Evolutionary conservation across 768 basidiomycete genomes (phyloP).

Genomic region (Leucocoprinus birnbaumii): DNA sequence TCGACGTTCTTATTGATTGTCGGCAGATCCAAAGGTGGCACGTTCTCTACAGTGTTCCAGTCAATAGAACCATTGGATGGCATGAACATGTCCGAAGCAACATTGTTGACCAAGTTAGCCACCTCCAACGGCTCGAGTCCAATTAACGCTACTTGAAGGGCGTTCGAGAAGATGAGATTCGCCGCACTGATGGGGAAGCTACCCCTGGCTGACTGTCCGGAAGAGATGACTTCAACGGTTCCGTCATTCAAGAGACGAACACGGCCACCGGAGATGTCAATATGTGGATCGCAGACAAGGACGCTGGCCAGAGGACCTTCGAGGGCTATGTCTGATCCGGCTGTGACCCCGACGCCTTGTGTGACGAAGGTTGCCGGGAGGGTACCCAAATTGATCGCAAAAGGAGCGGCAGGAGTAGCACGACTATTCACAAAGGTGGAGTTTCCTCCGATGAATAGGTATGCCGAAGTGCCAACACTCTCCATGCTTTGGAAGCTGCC

Average conservation of each 20-base stretch:
- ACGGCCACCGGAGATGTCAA: conserved; percentile 5
- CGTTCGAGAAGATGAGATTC: conserved; percentile 7
- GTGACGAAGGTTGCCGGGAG: conserved; percentile 3
- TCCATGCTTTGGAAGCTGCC: background rate
- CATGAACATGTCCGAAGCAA: conserved; percentile 10
- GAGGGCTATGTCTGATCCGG: background rate
- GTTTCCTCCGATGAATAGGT: conserved; percentile 9
- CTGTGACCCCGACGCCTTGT: background rate
- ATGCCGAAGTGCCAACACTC: background rate
- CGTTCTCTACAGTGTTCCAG: background rate
- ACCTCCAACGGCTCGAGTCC: background rate
- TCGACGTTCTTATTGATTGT: conserved; percentile 11
- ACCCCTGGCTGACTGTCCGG: conserved; percentile 1
- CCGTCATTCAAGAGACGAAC: background rate
- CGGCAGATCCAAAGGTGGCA: background rate
- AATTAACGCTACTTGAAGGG: background rate
- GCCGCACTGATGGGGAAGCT: conserved; percentile 9
- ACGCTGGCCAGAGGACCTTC: conserved; percentile 8
- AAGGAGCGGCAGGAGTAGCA: background rate
- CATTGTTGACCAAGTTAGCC: conserved; percentile 4
- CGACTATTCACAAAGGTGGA: background rate
- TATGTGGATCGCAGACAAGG: conserved; percentile 4
- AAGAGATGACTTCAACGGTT: background rate
- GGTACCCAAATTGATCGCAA: conserved; percentile 4
- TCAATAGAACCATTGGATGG: conserved; percentile 7